Conservation (phyloP, 2,329 filamentous ascomycete genomes). For the Cercospora citrullina region DNA sequence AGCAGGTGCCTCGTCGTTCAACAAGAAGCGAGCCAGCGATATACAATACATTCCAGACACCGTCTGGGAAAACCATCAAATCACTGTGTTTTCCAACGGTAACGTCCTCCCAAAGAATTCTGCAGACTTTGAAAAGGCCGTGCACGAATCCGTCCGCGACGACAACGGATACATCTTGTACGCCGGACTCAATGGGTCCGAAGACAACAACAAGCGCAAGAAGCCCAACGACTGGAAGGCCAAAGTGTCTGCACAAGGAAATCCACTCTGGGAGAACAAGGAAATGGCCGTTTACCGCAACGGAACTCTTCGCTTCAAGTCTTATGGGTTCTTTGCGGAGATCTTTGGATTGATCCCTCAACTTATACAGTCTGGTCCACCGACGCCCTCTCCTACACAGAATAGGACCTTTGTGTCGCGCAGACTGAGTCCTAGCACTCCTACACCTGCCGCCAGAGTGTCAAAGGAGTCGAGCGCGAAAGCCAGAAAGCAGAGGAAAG, state of each 20-base stretch:
- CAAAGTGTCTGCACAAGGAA: not conserved
- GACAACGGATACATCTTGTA: not conserved
- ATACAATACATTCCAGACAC: not conserved
- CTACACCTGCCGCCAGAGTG: not conserved
- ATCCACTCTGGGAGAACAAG: not conserved
- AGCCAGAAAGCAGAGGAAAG: not conserved
- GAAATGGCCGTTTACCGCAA: not conserved
- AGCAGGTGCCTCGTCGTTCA: not conserved
- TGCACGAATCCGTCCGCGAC: not conserved
- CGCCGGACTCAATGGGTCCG: not conserved
- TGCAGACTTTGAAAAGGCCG: not conserved
- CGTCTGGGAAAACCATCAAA: not conserved
- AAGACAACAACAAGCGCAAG: not conserved
- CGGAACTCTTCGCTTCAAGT: not conserved
- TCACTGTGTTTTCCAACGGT: not conserved
- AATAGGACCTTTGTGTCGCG: not conserved
- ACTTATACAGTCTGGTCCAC: not conserved
- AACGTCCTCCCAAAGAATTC: not conserved
- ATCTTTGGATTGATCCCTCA: not conserved
- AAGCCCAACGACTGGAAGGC: not conserved
- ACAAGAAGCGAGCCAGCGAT: not conserved
- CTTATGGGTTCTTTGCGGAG: not conserved
- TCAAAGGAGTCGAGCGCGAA: not conserved
- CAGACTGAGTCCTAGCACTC: not conserved
- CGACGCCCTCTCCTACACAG: not conserved